These are phyloP conservation scores for Diophrys sp. DNA, from an alignment of 73 alveolate species.

Conservation along the genomic window DNA sequence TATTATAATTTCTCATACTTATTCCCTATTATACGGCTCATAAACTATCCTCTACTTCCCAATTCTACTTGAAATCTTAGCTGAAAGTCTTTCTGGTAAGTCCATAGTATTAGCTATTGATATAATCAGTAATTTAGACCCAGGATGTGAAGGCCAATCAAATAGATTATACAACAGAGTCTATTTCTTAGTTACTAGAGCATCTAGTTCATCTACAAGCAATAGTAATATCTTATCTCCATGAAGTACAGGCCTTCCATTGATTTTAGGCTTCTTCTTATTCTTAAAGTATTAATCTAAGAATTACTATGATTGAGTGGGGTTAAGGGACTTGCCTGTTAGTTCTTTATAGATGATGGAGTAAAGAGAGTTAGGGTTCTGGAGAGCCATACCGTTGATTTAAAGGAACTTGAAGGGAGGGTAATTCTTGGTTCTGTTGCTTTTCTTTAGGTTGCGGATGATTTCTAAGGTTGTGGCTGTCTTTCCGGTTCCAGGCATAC, in stretches of 20 bases:
- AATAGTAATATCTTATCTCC: slow-evolving; percentile 45
- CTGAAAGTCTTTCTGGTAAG: slow-evolving; percentile 83
- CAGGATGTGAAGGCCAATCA: slow-evolving; percentile 84
- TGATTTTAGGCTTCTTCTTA: slow-evolving; percentile 3
- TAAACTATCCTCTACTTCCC: slow-evolving; percentile 91
- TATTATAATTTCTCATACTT: slow-evolving; percentile 73
- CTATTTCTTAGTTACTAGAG: slow-evolving; percentile 76
- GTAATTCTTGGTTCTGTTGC: neutral
- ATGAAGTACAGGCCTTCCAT: slow-evolving; percentile 8
- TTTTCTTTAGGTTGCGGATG: slow-evolving; percentile 22
- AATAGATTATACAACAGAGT: slow-evolving; percentile 83
- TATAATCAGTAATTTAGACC: slow-evolving; percentile 79
- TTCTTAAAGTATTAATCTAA: slow-evolving; percentile 54
- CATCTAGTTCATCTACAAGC: slow-evolving; percentile 94
- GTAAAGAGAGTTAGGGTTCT: slow-evolving; percentile 50
- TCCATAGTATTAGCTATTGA: slow-evolving; percentile 96
- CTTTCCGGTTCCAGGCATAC: slow-evolving; percentile 97
- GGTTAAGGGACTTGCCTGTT: slow-evolving; percentile 49
- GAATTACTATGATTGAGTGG: slow-evolving; percentile 41
- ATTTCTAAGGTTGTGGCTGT: slow-evolving; percentile 83
- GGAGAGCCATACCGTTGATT: slow-evolving; percentile 56
- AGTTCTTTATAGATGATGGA: slow-evolving; percentile 46
- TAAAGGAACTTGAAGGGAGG: slow-evolving; percentile 53
- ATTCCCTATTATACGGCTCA: slow-evolving; percentile 80
- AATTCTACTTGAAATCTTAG: slow-evolving; percentile 84